Evolutionary conservation across 2,329 filamentous ascomycete genomes (phyloP).

Genomic region (Phaeosphaeriaceae sp.): DNA sequence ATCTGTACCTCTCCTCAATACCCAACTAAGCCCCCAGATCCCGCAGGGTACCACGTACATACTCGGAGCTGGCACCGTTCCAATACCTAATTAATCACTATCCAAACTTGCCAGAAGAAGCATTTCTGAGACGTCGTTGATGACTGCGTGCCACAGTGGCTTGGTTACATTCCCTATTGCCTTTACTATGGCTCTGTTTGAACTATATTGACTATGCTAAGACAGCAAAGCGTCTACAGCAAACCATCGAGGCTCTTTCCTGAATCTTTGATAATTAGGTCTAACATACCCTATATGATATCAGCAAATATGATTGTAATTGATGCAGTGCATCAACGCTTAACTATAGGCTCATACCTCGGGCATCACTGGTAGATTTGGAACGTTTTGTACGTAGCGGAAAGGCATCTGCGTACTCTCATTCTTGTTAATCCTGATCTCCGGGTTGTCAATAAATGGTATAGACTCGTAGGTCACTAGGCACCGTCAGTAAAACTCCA

Average conservation of each 20-base stretch:
- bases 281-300: conserved; percentile 79
- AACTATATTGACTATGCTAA: too few species aligned
- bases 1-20: conserved; percentile 12
- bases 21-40: conserved; percentile 12
- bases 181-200: conserved; percentile 2
- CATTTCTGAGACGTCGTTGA: conserved; percentile 27
- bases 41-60: conserved; percentile 17
- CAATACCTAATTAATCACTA: conserved; percentile 7
- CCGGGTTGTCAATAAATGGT: conserved; percentile 83
- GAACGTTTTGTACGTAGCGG: conserved; percentile 80
- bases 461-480: conserved; percentile 79
- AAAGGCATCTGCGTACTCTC: conserved; percentile 99
- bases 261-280: conserved; percentile 89
- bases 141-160: conserved; percentile 48
- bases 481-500: conserved; percentile 21
- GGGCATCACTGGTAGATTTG: conserved; percentile 88
- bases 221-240: conserved; percentile 57
- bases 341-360: conserved; percentile 63
- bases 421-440: conserved; percentile 86
- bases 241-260: conserved; percentile 91
- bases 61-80: conserved; percentile 7
- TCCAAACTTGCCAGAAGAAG: conserved; percentile 26
- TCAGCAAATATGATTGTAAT: too few species aligned
- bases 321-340: conserved; percentile 9
- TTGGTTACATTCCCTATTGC: conserved; percentile 23